Conservation (phyloP, 495 filamentous ascomycete genomes). For the Hypoxylon perforatum region DNA sequence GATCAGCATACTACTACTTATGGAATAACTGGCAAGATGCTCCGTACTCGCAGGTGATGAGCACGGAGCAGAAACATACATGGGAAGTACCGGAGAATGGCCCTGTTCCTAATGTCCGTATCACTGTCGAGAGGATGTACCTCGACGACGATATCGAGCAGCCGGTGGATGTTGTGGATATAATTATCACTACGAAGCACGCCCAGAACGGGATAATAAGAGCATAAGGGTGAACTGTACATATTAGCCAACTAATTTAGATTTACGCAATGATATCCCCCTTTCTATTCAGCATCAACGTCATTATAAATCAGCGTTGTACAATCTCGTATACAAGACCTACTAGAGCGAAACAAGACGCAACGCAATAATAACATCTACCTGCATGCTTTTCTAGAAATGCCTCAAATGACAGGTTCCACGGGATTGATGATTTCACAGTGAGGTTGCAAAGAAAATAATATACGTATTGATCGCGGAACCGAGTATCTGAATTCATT, state of each 20-base stretch:
- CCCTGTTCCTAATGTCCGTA: slow-evolving; percentile 3
- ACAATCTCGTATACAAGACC: too few species aligned
- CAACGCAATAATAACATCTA: too few species aligned
- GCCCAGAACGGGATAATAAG: neutral
- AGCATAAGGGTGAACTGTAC: too few species aligned
- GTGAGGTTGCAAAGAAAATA: neutral
- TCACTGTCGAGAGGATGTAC: slow-evolving; percentile 20
- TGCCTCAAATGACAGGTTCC: too few species aligned
- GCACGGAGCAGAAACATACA: neutral
- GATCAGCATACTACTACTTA: neutral
- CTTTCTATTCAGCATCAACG: too few species aligned
- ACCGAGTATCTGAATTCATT: neutral
- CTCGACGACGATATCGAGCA: slow-evolving; percentile 18
- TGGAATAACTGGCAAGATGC: slow-evolving; percentile 13
- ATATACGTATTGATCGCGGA: neutral
- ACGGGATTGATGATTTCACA: neutral
- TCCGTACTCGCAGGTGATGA: neutral
- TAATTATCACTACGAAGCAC: slow-evolving; percentile 12
- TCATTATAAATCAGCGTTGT: too few species aligned
- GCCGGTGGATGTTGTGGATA: slow-evolving; percentile 24
- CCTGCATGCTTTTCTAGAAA: too few species aligned
- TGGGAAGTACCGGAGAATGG: neutral
- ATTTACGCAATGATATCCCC: too few species aligned
- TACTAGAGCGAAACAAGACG: too few species aligned
- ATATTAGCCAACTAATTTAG: too few species aligned